These are phyloP conservation scores for Mycena pura DNA, from an alignment of 768 basidiomycete genomes.

Conservation along the genomic window DNA sequence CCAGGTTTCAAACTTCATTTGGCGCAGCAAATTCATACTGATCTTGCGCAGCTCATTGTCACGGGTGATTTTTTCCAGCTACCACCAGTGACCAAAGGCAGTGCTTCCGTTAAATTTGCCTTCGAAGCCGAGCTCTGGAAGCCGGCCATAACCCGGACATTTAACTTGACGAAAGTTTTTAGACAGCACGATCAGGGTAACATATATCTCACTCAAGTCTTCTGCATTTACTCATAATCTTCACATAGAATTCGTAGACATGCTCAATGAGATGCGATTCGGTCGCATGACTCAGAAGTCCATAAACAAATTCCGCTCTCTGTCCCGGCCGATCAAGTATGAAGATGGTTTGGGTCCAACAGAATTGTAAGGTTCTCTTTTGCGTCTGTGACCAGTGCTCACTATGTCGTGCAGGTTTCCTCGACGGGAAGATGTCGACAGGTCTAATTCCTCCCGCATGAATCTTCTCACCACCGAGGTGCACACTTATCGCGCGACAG, in stretches of 20 bases:
- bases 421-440: slow-evolving; percentile 89
- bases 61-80: slow-evolving; percentile 99
- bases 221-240: background rate
- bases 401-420: slow-evolving; percentile 71
- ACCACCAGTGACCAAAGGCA: slow-evolving; percentile 83
- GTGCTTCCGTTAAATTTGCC: slow-evolving; percentile 76
- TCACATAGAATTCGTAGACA: slow-evolving; percentile 82
- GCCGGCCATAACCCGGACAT: slow-evolving; percentile 76
- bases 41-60: slow-evolving; percentile 69
- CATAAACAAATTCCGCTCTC: slow-evolving; percentile 68
- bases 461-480: slow-evolving; percentile 58
- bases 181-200: slow-evolving; percentile 89
- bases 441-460: slow-evolving; percentile 79
- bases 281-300: slow-evolving; percentile 72
- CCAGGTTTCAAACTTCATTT: slow-evolving; percentile 58
- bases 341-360: slow-evolving; percentile 87
- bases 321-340: slow-evolving; percentile 77
- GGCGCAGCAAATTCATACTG: background rate
- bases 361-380: slow-evolving; percentile 69
- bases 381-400: background rate
- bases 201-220: slow-evolving; percentile 28
- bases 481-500: slow-evolving; percentile 61
- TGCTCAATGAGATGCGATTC: slow-evolving; percentile 99
- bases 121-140: slow-evolving; percentile 89
- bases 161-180: slow-evolving; percentile 96